phyloP scores from a whole-genome alignment of 2,329 filamentous ascomycete genomes.

The Epichloe elymi region DNA sequence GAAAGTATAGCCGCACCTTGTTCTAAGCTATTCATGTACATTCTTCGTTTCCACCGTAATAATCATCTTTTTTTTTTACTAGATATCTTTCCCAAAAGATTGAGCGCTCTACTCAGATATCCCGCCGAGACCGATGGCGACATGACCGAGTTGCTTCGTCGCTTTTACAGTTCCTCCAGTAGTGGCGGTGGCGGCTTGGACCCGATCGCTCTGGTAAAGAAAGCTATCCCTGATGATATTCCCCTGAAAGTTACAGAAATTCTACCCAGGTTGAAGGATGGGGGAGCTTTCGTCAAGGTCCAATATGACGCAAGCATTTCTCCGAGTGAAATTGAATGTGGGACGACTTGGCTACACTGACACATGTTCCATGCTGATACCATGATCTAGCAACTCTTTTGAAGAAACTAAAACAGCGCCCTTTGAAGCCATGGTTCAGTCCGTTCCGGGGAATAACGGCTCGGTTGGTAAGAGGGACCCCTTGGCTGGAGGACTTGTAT shows the following conservation, averaged over 20 bases:
- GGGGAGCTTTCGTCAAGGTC: slow-evolving; percentile 92
- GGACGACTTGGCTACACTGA: background rate
- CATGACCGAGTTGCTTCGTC: slow-evolving; percentile 35
- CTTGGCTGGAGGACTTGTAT: slow-evolving; percentile 89
- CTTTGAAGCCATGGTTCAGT: slow-evolving; percentile 81
- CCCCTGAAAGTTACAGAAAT: slow-evolving; percentile 67
- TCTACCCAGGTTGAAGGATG: slow-evolving; percentile 75
- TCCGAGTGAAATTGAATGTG: slow-evolving; percentile 30
- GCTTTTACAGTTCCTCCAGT: slow-evolving; percentile 37
- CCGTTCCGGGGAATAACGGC: slow-evolving; percentile 61
- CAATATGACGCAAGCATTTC: slow-evolving; percentile 31
- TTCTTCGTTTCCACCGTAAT: too few species aligned
- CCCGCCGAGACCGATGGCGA: slow-evolving; percentile 37
- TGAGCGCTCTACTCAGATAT: slow-evolving; percentile 36
- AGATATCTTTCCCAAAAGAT: slow-evolving; percentile 76
- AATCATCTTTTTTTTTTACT: background rate
- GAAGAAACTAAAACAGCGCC: slow-evolving; percentile 51
- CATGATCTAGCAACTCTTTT: slow-evolving; percentile 35
- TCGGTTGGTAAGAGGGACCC: slow-evolving; percentile 65
- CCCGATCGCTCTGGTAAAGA: slow-evolving; percentile 40
- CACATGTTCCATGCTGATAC: background rate
- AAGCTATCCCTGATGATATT: slow-evolving; percentile 48
- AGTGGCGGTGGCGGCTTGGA: slow-evolving; percentile 35
- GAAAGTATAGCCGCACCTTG: slow-evolving; percentile 48
- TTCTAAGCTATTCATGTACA: too few species aligned